A percentile compares a stretch with the other conserved stretches of the same genome.
Evolutionary conservation across 371 early-diverging fungal genomes (phyloP).

Genomic region (Capillidium rhysosporum): DNA sequence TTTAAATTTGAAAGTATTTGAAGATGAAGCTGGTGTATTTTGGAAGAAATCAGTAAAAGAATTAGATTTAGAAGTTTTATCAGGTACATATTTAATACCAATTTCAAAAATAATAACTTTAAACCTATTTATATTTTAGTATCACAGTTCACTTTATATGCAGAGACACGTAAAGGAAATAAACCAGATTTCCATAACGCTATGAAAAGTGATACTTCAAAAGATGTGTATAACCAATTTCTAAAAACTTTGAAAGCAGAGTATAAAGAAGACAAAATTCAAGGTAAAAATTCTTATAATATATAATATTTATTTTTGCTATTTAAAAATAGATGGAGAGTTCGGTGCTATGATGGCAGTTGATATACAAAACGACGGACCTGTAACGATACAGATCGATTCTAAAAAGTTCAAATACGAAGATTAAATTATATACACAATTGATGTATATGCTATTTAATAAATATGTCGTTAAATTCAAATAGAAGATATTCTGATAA

Average conservation of each 20-base stretch:
- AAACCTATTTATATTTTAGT: conserved; percentile 20
- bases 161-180: conserved; percentile 43
- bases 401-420: conserved; percentile 13
- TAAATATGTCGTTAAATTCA: too few relatives aligned
- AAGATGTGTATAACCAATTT: conserved; percentile 46
- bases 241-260: conserved; percentile 37
- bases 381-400: conserved; percentile 57
- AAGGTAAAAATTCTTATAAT: conserved; percentile 22
- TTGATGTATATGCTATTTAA: too few relatives aligned
- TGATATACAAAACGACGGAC: conserved; percentile 64
- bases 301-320: not conserved
- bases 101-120: not conserved
- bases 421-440: too few relatives aligned
- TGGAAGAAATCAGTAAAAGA: conserved; percentile 62
- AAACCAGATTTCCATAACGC: conserved; percentile 81
- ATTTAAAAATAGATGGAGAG: conserved; percentile 38
- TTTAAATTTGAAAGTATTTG: conserved; percentile 51
- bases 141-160: conserved; percentile 74
- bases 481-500: too few relatives aligned
- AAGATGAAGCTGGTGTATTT: conserved; percentile 30
- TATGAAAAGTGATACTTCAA: conserved; percentile 49
- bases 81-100: conserved; percentile 23
- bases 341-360: conserved; percentile 82
- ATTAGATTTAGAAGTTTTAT: conserved; percentile 41
- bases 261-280: conserved; percentile 36